phyloP scores from a whole-genome alignment of 495 filamentous ascomycete genomes.

The Sordaria brevicollis region DNA sequence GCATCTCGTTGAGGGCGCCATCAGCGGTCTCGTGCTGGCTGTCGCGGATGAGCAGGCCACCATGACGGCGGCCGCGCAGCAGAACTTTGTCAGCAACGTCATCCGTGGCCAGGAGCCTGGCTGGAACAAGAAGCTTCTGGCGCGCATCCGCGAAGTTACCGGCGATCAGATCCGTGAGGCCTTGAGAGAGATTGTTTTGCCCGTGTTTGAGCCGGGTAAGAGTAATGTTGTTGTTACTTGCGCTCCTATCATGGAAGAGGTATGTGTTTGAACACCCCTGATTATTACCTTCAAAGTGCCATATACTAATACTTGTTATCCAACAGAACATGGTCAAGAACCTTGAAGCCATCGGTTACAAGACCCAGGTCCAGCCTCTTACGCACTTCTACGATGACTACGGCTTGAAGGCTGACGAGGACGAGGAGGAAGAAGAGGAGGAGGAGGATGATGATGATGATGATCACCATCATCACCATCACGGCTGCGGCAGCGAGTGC shows the following conservation, averaged over 20 bases:
- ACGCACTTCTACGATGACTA: conserved; percentile 86
- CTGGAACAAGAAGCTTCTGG: conserved; percentile 66
- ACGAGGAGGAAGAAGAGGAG: conserved; percentile 54
- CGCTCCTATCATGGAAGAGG: conserved; percentile 73
- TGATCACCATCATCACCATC: conserved; percentile 20
- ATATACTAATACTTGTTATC: conserved; percentile 6
- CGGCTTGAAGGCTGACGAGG: conserved; percentile 62
- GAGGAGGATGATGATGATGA: conserved; percentile 53
- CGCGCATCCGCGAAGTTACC: conserved; percentile 62
- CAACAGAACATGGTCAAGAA: conserved; percentile 56
- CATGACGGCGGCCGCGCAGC: conserved; percentile 65
- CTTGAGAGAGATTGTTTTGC: conserved; percentile 64
- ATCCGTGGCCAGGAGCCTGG: conserved; percentile 65
- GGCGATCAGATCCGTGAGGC: conserved; percentile 68
- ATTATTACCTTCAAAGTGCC: conserved; percentile 4
- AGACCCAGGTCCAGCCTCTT: conserved; percentile 61
- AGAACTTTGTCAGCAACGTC: conserved; percentile 74
- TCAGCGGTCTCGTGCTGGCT: conserved; percentile 73
- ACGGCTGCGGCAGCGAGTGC: background rate
- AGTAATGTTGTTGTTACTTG: conserved; percentile 86
- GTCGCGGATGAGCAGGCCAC: conserved; percentile 83
- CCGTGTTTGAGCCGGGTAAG: conserved; percentile 63
- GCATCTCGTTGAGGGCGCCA: conserved; percentile 78
- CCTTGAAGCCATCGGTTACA: conserved; percentile 67
- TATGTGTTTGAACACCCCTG: conserved; percentile 38